Evolutionary conservation across 2,329 filamentous ascomycete genomes (phyloP).

Genomic region (Fusarium drepaniforme): DNA sequence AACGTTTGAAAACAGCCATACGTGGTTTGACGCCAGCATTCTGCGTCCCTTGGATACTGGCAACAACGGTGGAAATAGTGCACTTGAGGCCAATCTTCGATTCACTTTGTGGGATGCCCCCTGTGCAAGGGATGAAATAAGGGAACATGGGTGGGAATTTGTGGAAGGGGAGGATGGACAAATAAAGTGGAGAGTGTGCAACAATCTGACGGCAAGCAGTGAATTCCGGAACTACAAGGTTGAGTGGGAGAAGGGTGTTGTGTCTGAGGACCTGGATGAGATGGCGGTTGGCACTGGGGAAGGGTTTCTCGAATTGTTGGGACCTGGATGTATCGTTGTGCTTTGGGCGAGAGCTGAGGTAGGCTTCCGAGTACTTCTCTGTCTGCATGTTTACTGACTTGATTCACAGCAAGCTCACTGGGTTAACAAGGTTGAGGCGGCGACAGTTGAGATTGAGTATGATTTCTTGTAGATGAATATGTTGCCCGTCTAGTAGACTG

Average conservation of each 20-base stretch:
- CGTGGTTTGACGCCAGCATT: constrained; percentile 4
- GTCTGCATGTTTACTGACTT: not conserved
- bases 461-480: not conserved
- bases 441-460: not conserved
- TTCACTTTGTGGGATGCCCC: not conserved
- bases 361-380: not conserved
- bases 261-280: not conserved
- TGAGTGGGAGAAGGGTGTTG: not conserved
- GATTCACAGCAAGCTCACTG: not conserved
- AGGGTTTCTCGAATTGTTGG: not conserved
- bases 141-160: not conserved
- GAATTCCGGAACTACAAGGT: not conserved
- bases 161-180: not conserved
- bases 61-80: not conserved
- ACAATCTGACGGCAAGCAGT: not conserved
- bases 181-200: not conserved
- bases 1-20: constrained; percentile 1
- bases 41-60: not conserved
- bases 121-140: not conserved
- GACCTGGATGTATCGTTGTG: not conserved
- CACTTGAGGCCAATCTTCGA: not conserved
- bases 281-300: not conserved
- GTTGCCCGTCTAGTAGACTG: not conserved
- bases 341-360: constrained; percentile 6
- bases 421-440: not conserved